Evolutionary conservation across 2,329 filamentous ascomycete genomes (phyloP).

Genomic region (Knoxdaviesia capensis): DNA sequence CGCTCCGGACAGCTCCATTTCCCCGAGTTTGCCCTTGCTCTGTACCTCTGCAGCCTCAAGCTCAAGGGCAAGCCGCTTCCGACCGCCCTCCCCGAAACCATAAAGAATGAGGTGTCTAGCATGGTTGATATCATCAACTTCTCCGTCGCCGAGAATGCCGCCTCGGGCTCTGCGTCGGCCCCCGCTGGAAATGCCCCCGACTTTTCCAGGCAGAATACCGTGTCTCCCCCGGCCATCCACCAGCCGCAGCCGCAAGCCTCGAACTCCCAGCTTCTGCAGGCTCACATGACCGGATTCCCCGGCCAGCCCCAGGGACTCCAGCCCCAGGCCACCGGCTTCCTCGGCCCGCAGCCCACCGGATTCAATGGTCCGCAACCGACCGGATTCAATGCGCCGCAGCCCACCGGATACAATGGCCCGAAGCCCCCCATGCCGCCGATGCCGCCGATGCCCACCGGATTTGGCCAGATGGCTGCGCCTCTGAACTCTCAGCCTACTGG

Average conservation of each 20-base stretch:
- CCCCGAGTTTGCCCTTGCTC: constrained; percentile 89
- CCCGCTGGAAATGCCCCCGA: constrained; percentile 45
- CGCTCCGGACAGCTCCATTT: constrained; percentile 92
- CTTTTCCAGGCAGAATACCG: constrained; percentile 36
- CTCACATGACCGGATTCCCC: constrained; percentile 51
- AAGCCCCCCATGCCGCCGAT: constrained; percentile 82
- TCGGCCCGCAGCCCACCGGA: constrained; percentile 24
- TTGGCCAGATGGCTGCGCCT: constrained; percentile 42
- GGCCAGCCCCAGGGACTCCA: constrained; percentile 16
- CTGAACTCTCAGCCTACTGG: constrained; percentile 91
- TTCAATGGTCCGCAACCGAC: constrained; percentile 45
- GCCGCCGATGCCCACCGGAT: constrained; percentile 53
- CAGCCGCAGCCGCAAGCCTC: constrained; percentile 58
- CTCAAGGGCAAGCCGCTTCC: constrained; percentile 75
- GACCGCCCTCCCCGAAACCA: constrained; percentile 52
- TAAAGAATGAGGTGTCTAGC: constrained; percentile 93
- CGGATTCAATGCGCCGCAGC: constrained; percentile 51
- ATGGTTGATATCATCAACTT: constrained; percentile 99
- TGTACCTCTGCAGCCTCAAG: constrained; percentile 95
- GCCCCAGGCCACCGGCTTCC: constrained; percentile 23
- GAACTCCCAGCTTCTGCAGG: constrained; percentile 42
- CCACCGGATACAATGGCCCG: constrained; percentile 64
- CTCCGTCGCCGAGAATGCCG: constrained; percentile 56
- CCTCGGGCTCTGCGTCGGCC: constrained; percentile 24
- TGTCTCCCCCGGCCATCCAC: constrained; percentile 34